Evolutionary conservation across 345 rosid genomes (phyloP).

Genomic region (Abelmoschus esculentus): DNA sequence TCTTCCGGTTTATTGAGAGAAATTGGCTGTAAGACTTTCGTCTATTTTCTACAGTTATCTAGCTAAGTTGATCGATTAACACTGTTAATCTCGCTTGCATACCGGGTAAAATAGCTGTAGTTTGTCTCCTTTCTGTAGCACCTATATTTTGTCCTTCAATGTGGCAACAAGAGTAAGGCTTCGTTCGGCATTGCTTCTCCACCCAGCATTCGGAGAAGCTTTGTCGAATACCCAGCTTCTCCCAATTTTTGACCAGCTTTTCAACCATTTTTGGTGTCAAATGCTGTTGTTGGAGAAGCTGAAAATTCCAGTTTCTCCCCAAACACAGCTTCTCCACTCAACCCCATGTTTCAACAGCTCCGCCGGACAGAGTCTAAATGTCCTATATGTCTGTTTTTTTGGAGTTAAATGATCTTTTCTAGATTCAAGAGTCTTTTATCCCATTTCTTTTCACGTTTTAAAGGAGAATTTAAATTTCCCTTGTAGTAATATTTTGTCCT

Average conservation of each 20-base stretch:
- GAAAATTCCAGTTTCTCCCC: too few relatives aligned
- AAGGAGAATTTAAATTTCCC: background rate
- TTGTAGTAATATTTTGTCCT: slow-evolving; percentile 10
- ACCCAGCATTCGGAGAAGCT: too few relatives aligned
- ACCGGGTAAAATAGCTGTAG: background rate
- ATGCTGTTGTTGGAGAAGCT: too few relatives aligned
- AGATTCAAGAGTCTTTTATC: background rate
- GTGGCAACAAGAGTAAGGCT: background rate
- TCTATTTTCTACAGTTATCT: background rate
- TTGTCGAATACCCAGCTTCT: too few relatives aligned
- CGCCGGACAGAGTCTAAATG: background rate
- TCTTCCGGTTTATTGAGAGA: background rate
- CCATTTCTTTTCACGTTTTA: background rate
- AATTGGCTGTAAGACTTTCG: background rate
- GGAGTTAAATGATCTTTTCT: background rate
- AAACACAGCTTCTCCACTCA: too few relatives aligned
- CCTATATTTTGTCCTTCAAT: background rate
- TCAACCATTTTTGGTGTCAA: too few relatives aligned
- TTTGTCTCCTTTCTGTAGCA: background rate
- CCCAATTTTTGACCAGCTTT: too few relatives aligned
- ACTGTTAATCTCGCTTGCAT: background rate
- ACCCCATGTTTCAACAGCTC: too few relatives aligned
- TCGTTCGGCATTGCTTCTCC: too few relatives aligned
- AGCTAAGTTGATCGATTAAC: background rate
- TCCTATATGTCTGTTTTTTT: background rate